These are phyloP conservation scores for Euphorbia corollata DNA, from an alignment of 441 rosid species.

Conservation along the genomic window DNA sequence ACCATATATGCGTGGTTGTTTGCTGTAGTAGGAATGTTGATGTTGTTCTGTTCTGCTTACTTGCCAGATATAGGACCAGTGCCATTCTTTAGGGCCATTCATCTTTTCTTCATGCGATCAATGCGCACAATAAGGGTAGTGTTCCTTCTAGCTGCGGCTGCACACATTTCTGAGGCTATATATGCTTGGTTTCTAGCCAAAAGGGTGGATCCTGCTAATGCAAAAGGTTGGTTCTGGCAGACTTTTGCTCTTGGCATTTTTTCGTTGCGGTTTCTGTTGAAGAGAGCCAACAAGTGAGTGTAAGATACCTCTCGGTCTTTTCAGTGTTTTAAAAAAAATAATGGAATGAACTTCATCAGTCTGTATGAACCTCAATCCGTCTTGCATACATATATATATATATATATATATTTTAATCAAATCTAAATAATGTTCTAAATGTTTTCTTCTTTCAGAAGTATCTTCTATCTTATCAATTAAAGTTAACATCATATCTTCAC, in stretches of 20 bases:
- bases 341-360: no score
- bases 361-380: no score
- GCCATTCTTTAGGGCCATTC: conserved; percentile 40
- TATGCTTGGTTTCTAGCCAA: conserved; percentile 67
- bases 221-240: conserved; percentile 90
- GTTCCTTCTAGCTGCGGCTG: conserved; percentile 26
- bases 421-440: no score
- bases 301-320: background rate
- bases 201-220: conserved; percentile 63
- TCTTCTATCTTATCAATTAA: no score
- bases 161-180: conserved; percentile 49
- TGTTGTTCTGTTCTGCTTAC: conserved; percentile 49
- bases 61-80: conserved; percentile 68
- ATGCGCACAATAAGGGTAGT: conserved; percentile 37
- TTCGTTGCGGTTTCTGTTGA: conserved; percentile 58
- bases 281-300: conserved; percentile 40
- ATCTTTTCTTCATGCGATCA: conserved; percentile 51
- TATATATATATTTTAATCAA: no score
- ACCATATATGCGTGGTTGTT: conserved; percentile 55
- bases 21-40: conserved; percentile 39
- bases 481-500: no score
- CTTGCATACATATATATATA: no score
- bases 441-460: no score
- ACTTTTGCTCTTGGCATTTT: conserved; percentile 58
- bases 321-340: background rate